These are phyloP conservation scores for Heliosperma pusillum DNA, from an alignment of 148 eudicot species.

Conservation along the genomic window DNA sequence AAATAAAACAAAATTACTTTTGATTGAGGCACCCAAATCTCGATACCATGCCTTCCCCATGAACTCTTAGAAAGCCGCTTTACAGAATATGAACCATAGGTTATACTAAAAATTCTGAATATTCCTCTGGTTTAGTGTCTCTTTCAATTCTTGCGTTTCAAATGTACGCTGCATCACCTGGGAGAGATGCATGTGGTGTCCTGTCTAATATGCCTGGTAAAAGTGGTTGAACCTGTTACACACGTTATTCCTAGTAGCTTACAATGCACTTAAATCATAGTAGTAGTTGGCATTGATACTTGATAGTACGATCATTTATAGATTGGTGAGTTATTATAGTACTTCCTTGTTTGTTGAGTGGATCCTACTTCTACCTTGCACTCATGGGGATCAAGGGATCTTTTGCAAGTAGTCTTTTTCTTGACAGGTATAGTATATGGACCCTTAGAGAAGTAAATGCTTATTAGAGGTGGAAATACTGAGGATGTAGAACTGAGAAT, in stretches of 20 bases:
- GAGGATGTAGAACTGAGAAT: constrained; percentile 4
- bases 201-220: constrained; percentile 2
- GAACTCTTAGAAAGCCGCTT: background rate
- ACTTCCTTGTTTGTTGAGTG: too few species aligned
- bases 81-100: background rate
- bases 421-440: background rate
- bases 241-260: constrained; percentile 6
- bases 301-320: background rate
- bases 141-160: background rate
- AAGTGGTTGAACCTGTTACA: constrained; percentile 7
- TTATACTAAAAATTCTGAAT: background rate
- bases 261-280: background rate
- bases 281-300: background rate
- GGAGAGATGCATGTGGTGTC: constrained; percentile 16
- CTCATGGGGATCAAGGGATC: background rate
- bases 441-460: background rate
- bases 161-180: background rate
- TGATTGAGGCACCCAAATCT: background rate
- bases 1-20: background rate
- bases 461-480: background rate
- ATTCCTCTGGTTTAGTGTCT: background rate
- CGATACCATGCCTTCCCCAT: background rate
- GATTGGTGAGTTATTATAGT: background rate
- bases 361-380: background rate
- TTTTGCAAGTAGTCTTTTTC: background rate